Evolutionary conservation across 441 rosid genomes (phyloP).

Genomic region (Syzygium malaccense): DNA sequence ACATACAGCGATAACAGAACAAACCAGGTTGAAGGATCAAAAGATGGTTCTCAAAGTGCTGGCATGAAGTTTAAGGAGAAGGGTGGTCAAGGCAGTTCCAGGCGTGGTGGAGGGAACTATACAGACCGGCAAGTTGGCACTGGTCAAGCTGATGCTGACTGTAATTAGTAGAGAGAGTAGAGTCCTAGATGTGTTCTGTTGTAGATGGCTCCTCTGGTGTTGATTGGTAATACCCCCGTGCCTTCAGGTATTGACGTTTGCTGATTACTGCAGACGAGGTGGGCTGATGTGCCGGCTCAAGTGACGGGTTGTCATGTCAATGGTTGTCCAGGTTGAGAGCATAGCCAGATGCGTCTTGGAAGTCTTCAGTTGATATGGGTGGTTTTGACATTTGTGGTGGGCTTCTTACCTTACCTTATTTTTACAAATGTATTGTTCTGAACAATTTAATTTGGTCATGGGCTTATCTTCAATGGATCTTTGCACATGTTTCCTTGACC

Average conservation of each 20-base stretch:
- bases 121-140: constrained; percentile 42
- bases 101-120: constrained; percentile 54
- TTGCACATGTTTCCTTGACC: constrained; percentile 17
- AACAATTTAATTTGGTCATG: constrained; percentile 23
- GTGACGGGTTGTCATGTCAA: constrained; percentile 15
- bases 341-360: constrained; percentile 6
- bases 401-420: constrained; percentile 8
- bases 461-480: constrained; percentile 25
- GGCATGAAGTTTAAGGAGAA: constrained; percentile 62
- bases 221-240: constrained; percentile 9
- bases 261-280: not conserved
- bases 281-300: not conserved
- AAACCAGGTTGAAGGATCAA: constrained; percentile 32
- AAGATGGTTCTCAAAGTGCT: constrained; percentile 48
- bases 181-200: constrained; percentile 8
- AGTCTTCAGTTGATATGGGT: constrained; percentile 7
- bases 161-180: constrained; percentile 26
- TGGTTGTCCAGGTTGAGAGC: constrained; percentile 36
- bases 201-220: constrained; percentile 1
- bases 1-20: constrained; percentile 32
- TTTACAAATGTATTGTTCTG: constrained; percentile 17
- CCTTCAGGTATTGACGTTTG: constrained; percentile 22
- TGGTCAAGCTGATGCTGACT: constrained; percentile 30
- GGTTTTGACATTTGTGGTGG: constrained; percentile 10
- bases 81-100: constrained; percentile 39